Conservation (phyloP, 345 rosid species). For the Moricandia moricandioides region DNA sequence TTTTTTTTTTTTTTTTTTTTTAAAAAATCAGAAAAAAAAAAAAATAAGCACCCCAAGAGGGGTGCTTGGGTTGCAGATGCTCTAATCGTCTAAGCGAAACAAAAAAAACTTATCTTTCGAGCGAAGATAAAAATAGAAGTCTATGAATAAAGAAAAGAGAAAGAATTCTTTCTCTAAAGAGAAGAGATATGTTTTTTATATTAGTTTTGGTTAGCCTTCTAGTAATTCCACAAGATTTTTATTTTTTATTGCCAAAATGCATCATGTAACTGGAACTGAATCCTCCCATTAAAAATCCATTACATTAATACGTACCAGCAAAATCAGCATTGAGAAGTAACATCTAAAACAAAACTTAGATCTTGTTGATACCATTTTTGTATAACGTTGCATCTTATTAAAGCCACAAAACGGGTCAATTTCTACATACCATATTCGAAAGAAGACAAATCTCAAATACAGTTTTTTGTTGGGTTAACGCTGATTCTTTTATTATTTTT, state of each 20-base stretch:
- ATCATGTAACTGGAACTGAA: neutral
- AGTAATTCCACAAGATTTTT: neutral
- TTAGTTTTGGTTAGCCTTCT: too few relatives aligned
- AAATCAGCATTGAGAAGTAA: neutral
- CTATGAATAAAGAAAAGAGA: too few relatives aligned
- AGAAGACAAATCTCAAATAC: neutral
- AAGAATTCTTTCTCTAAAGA: too few relatives aligned
- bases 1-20: too few relatives aligned
- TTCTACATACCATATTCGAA: neutral
- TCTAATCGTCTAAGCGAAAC: too few relatives aligned
- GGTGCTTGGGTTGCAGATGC: too few relatives aligned
- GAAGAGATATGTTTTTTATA: too few relatives aligned
- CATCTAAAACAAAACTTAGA: neutral
- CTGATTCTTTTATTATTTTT: conserved; percentile 60
- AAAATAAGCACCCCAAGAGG: too few relatives aligned
- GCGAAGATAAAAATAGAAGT: too few relatives aligned
- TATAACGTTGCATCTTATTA: neutral
- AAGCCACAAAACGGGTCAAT: neutral
- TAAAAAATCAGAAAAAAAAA: too few relatives aligned
- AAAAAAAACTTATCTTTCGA: too few relatives aligned
- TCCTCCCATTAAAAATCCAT: neutral
- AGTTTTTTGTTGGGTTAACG: neutral
- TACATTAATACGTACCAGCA: neutral
- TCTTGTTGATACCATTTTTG: neutral
- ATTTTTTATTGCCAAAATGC: neutral